Base-by-base conservation (phyloP, 768 basidiomycete genomes). In the Russula lepida region DNA sequence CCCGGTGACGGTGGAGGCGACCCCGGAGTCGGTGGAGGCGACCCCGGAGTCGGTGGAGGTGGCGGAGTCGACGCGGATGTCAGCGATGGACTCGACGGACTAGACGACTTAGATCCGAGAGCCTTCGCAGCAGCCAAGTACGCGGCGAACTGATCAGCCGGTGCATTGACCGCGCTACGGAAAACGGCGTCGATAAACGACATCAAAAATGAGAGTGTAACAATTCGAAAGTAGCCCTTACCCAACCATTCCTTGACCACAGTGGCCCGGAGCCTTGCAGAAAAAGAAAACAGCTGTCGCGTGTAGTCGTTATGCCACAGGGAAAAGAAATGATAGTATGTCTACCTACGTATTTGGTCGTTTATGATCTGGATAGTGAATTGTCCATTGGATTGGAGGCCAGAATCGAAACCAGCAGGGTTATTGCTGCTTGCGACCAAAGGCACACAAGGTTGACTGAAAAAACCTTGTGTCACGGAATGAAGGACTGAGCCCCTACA, bases 201-300 rank as follows among this genome's bases (percentile, higher is more conserved):
- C 46, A 30, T 7, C 27, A 9, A 15, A 9, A 47, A 17, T 4
- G 25, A 27, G 32, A 27, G 4, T 5, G 9, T 25, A 11, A 41
- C n/a, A 41, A 23, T 2, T 15, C 12, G 27, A 13, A 58, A 32
- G 7, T 8, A 32, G 54, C 9, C 54, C 70, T 66, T 70, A 74
- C 62, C 76, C 78, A 32, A 80, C 78, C 78, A 81, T 78, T 25
- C 81, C 81, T 60, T 74, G 56, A n/a, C 77, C 78, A 65, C 82
- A 83, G 67, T 83, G 81, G 3, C 39, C 44, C 13, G 68, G 52
- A 57, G 74, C 70, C 69, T 81, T 81, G 74, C 81, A 82, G 68
- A 78, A 78, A 78, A 77, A 82, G 77, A 78, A 84, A 58, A 84
- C 78, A n/a, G 81, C 80, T 83, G 59, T 19, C 62, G 33, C 6